A percentile compares a stretch with the other conserved stretches of the same genome.
phyloP scores from a whole-genome alignment of 2,329 filamentous ascomycete genomes.

The Talaromyces sp. region DNA sequence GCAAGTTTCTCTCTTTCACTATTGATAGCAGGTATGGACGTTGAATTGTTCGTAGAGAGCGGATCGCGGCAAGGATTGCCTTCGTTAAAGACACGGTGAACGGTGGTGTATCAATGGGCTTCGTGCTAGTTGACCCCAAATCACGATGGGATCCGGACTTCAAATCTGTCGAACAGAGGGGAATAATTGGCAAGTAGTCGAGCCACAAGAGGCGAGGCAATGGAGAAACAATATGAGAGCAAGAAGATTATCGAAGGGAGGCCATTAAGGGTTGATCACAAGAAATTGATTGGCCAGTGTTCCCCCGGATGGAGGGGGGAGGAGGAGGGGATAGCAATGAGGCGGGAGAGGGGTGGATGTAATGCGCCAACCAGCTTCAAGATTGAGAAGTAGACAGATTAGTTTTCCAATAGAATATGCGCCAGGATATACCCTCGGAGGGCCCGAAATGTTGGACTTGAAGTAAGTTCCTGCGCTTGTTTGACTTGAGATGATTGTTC shows the following conservation, averaged over 20 bases:
- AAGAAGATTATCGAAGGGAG: neutral
- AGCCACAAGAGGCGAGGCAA: neutral
- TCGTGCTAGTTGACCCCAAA: neutral
- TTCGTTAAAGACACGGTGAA: conserved; percentile 2
- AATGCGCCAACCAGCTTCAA: conserved; percentile 1
- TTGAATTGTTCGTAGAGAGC: conserved; percentile 6
- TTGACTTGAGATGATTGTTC: neutral
- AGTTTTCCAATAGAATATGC: neutral
- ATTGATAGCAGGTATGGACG: neutral
- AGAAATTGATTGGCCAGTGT: conserved; percentile 6
- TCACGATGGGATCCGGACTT: neutral
- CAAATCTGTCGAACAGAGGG: neutral
- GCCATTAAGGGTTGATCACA: neutral
- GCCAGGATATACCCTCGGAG: neutral
- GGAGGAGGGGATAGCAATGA: conserved; percentile 15
- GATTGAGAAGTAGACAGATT: neutral
- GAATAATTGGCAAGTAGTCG: neutral
- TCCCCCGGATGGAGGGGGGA: neutral
- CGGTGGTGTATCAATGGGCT: neutral
- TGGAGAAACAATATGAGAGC: neutral
- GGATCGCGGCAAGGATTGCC: neutral
- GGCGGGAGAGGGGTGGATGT: conserved; percentile 5
- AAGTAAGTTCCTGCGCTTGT: neutral
- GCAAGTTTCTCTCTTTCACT: neutral
- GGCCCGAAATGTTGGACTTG: neutral